phyloP scores from a whole-genome alignment of 2,329 filamentous ascomycete species.

The Talaromyces sp. region DNA sequence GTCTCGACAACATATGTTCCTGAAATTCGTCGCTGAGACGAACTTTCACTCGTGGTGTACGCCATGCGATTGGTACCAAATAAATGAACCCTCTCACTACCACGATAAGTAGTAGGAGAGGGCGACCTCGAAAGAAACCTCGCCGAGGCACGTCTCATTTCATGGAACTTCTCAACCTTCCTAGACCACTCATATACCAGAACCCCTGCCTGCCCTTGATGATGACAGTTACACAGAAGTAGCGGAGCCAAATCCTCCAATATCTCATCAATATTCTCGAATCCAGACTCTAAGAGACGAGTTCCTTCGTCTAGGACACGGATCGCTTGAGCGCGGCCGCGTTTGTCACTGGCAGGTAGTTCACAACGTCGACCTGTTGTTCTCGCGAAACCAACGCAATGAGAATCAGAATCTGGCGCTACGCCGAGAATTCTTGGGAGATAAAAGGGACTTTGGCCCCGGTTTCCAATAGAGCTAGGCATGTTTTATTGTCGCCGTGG shows the following conservation, averaged over 20 bases:
- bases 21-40: too few species aligned
- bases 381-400: slow-evolving; percentile 8
- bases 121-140: not conserved
- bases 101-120: not conserved
- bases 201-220: slow-evolving; percentile 23
- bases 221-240: slow-evolving; percentile 23
- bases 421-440: slow-evolving; percentile 11
- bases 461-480: not conserved
- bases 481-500: not conserved
- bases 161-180: slow-evolving; percentile 9
- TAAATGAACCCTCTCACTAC: not conserved
- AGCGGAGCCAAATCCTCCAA: slow-evolving; percentile 24
- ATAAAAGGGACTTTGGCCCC: not conserved
- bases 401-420: not conserved
- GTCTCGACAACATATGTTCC: not conserved
- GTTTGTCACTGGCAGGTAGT: not conserved
- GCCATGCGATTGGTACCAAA: not conserved
- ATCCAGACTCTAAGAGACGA: not conserved
- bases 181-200: not conserved
- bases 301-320: slow-evolving; percentile 11
- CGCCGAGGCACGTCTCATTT: not conserved
- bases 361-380: not conserved
- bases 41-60: not conserved
- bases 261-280: slow-evolving; percentile 17
- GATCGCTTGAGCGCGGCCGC: slow-evolving; percentile 1